A percentile compares a stretch with the other conserved stretches of the same genome.
phyloP scores from a whole-genome alignment of 805 yeast genomes.

The Wickerhamiella azyma region DNA sequence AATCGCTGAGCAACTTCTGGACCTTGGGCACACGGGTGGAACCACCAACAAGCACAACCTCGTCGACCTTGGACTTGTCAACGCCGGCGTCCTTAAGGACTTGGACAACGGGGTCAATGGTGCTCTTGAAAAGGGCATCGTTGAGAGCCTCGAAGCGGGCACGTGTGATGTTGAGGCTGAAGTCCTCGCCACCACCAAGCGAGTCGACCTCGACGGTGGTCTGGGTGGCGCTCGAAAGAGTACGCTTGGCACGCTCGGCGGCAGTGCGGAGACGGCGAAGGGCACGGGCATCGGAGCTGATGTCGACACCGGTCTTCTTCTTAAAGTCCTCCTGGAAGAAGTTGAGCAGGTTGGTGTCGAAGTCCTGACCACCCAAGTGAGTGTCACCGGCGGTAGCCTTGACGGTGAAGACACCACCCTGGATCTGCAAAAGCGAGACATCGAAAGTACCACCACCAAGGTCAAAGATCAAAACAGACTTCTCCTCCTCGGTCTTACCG shows the following conservation, averaged over 20 bases:
- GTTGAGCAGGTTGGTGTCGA: constrained; percentile 90
- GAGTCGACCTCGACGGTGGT: constrained; percentile 93
- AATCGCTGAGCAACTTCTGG: constrained; percentile 89
- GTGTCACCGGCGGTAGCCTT: constrained; percentile 96
- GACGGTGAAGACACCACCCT: constrained; percentile 95
- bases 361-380: constrained; percentile 91
- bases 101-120: constrained; percentile 89
- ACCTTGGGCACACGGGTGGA: constrained; percentile 97
- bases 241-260: constrained; percentile 98
- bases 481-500: constrained; percentile 64
- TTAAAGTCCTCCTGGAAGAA: constrained; percentile 92
- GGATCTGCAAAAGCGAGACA: constrained; percentile 90
- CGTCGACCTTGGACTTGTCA: constrained; percentile 81
- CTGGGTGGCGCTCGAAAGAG: constrained; percentile 90
- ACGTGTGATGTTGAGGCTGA: constrained; percentile 91
- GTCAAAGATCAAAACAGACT: constrained; percentile 89
- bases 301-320: constrained; percentile 95
- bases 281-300: constrained; percentile 88
- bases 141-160: constrained; percentile 96
- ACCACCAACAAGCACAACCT: constrained; percentile 94
- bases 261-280: constrained; percentile 97
- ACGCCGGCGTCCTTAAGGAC: constrained; percentile 82
- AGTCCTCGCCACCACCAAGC: constrained; percentile 85
- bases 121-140: constrained; percentile 85
- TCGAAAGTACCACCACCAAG: constrained; percentile 99